Evolutionary conservation across 2,329 filamentous ascomycete species (phyloP), one percentile per base, ranked within the genome.

Genomic region (Colletotrichum graminicola): DNA sequence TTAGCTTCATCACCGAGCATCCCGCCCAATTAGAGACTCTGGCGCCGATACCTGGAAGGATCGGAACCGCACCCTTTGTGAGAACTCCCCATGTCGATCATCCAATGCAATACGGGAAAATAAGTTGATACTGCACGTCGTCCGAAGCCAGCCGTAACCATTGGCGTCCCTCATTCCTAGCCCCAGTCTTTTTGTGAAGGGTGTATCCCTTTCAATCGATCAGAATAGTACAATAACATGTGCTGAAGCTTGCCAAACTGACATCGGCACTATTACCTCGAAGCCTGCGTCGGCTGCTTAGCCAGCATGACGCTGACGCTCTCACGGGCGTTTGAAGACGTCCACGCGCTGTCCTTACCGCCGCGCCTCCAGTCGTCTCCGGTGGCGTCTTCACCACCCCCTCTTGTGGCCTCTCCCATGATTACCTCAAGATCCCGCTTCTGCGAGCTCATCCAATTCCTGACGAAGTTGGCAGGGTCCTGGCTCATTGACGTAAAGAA

Each of bases 381-480:
- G 2, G 81, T 82, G 2, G 84, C 83, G 73, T 87, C 83, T 74
- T 90, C 87, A 56, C 86, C 85, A 45, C 87, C 84, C 82, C 93
- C 84, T 66, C 91, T 87, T 62, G 90, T 88, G 1, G 91, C 90
- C 81, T 98, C 95, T 69, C 94, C 95, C 73, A 96, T 87, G 59
- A 98, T 92, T 8, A 96, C 90, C 78, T 97, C 94, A 45, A 98
- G 85, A 79, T 98, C 95, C 60, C 95, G 88, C 82, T 94, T 94
- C 84, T 99, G 96, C 21, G 92, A 95, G 77, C 91, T 94, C 63
- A 97, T 86, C 96, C 96, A 99, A 77, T 93, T 90, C 74, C 89
- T 91, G 72, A 98, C 87, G 77, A 98, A 98, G 16, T 88, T 90
- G 21, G 93, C 92, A 0, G 96, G 96, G 76, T 98, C 94, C 74